Evolutionary conservation across 208 protist species (phyloP).

Genomic region (Trypanosoma rangeli): DNA sequence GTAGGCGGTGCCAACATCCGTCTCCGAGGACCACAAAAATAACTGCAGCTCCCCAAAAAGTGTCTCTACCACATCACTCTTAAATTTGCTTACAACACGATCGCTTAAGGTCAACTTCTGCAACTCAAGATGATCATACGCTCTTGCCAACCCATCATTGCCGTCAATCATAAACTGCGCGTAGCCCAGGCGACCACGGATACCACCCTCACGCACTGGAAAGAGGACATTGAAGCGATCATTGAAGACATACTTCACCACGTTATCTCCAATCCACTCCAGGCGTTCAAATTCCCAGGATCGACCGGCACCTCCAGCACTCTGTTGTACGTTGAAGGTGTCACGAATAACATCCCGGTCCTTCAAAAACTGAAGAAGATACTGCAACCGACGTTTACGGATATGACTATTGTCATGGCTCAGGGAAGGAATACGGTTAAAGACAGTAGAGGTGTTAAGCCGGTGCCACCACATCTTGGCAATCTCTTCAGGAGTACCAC

Average conservation of each 20-base stretch:
- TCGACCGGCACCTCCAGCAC: constrained; percentile 38
- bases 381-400: constrained; percentile 74
- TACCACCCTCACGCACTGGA: constrained; percentile 67
- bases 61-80: constrained; percentile 89
- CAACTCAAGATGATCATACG: constrained; percentile 82
- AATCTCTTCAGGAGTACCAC: constrained; percentile 81
- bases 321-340: constrained; percentile 66
- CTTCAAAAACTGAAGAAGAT: constrained; percentile 76
- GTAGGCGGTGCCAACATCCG: constrained; percentile 47
- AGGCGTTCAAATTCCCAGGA: constrained; percentile 89
- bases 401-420: constrained; percentile 71
- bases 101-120: constrained; percentile 69
- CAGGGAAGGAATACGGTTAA: constrained; percentile 63
- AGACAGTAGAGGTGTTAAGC: constrained; percentile 45
- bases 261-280: constrained; percentile 85
- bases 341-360: constrained; percentile 70
- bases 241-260: constrained; percentile 88
- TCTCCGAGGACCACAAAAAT: constrained; percentile 74
- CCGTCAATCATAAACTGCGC: constrained; percentile 88
- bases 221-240: constrained; percentile 67
- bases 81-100: constrained; percentile 90
- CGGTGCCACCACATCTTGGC: constrained; percentile 69
- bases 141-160: constrained; percentile 83
- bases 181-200: constrained; percentile 60
- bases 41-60: constrained; percentile 88